A percentile compares a stretch with the other conserved stretches of the same genome.
These are phyloP conservation scores for Solanum medicagineum DNA, from an alignment of 257 asterid genomes.

Conservation along the genomic window DNA sequence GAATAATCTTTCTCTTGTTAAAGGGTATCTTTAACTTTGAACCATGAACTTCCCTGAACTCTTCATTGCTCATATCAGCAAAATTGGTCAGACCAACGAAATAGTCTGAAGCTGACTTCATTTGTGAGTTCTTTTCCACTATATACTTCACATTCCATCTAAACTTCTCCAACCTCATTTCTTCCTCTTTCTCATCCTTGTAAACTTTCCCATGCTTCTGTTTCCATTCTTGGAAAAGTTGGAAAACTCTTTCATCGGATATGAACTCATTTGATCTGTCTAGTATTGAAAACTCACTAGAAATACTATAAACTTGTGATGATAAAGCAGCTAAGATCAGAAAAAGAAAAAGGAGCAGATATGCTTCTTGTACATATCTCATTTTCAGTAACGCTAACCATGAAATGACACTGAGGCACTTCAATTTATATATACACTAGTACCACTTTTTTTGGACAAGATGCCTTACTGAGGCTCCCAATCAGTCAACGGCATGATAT, in stretches of 20 bases:
- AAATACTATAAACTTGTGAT: neutral
- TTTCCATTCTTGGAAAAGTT: conserved; percentile 21
- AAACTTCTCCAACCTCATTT: conserved; percentile 11
- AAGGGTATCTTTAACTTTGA: conserved; percentile 1
- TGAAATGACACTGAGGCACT: neutral
- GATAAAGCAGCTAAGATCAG: neutral
- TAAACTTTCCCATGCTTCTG: conserved; percentile 15
- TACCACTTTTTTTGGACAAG: neutral
- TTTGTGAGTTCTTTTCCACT: conserved; percentile 6
- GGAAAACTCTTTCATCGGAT: conserved; percentile 6
- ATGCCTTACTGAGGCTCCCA: neutral
- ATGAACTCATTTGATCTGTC: neutral
- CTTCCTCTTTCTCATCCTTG: conserved; percentile 14
- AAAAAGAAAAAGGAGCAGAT: neutral
- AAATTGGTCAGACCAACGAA: conserved; percentile 19
- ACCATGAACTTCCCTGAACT: conserved; percentile 7
- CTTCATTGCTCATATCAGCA: conserved; percentile 28
- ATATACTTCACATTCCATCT: conserved; percentile 12
- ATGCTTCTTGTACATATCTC: neutral
- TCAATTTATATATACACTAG: neutral
- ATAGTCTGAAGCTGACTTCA: neutral
- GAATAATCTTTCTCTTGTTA: neutral
- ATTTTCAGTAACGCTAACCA: neutral
- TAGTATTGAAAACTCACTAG: conserved; percentile 2
- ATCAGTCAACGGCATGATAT: neutral